Conservation (phyloP, 2,329 filamentous ascomycete species). For the Drechslerella dactyloides region DNA sequence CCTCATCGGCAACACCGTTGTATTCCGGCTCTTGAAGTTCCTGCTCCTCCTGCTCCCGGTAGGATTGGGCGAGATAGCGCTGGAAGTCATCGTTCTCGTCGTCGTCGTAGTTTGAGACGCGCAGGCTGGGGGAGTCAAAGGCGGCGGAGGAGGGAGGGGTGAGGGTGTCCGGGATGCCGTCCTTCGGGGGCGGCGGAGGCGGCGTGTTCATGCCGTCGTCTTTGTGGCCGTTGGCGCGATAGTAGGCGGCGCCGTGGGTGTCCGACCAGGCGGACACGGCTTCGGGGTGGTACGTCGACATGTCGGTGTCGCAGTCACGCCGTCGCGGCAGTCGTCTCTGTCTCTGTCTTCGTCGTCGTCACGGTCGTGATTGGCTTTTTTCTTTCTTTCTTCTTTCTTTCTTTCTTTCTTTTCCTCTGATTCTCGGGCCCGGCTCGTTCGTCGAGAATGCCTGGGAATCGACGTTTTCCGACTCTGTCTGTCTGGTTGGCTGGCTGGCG, state of each 20-base stretch:
- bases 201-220: slow-evolving; percentile 28
- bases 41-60: slow-evolving; percentile 25
- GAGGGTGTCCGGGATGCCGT: slow-evolving; percentile 39
- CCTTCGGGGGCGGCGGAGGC: slow-evolving; percentile 46
- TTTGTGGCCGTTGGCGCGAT: slow-evolving; percentile 5
- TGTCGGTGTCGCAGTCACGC: not conserved
- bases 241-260: slow-evolving; percentile 13
- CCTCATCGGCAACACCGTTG: slow-evolving; percentile 13
- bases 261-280: slow-evolving; percentile 28
- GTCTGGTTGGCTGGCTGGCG: not conserved
- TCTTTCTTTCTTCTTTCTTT: not conserved
- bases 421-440: too few species aligned
- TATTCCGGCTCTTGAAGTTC: slow-evolving; percentile 13
- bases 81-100: slow-evolving; percentile 47
- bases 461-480: too few species aligned
- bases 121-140: slow-evolving; percentile 36
- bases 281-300: slow-evolving; percentile 40
- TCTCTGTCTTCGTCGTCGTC: not conserved
- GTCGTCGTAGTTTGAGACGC: slow-evolving; percentile 35
- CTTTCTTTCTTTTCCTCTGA: not conserved
- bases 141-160: slow-evolving; percentile 42
- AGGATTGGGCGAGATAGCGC: slow-evolving; percentile 46
- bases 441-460: too few species aligned
- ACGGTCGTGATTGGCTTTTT: not conserved
- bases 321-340: not conserved